Conservation (phyloP, 352 stramenopile species). For the Achlya hypogyna region DNA sequence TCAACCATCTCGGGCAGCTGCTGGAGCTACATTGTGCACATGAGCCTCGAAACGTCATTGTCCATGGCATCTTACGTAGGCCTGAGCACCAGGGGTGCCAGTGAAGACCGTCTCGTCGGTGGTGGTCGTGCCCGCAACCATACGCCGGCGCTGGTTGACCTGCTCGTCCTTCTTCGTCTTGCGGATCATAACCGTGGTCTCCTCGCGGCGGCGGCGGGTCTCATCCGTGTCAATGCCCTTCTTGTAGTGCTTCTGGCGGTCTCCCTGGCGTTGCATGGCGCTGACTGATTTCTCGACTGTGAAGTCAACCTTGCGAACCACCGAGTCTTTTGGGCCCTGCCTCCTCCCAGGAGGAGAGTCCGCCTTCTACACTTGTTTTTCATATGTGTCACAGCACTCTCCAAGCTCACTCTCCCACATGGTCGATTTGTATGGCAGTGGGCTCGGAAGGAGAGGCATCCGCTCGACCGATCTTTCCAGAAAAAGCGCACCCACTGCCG, state of each 20-base stretch:
- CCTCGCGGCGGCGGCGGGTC: slow-evolving; percentile 61
- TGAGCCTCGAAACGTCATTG: neutral
- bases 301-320: neutral
- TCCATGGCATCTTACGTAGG: neutral
- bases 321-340: slow-evolving; percentile 4
- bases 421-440: neutral
- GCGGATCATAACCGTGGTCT: slow-evolving; percentile 80
- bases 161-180: slow-evolving; percentile 80
- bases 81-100: neutral
- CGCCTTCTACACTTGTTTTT: neutral
- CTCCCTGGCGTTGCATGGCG: slow-evolving; percentile 23
- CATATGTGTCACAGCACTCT: neutral
- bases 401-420: neutral
- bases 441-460: neutral
- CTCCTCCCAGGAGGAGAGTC: neutral
- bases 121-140: slow-evolving; percentile 30
- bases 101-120: neutral
- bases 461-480: too few relatives aligned
- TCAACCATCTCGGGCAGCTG: slow-evolving; percentile 92
- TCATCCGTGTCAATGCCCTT: slow-evolving; percentile 79
- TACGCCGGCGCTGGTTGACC: slow-evolving; percentile 75
- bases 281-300: slow-evolving; percentile 12
- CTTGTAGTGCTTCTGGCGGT: slow-evolving; percentile 81
- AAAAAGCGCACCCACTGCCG: too few relatives aligned
- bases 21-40: slow-evolving; percentile 59